Evolutionary conservation across 2,329 filamentous ascomycete genomes (phyloP), one percentile per base, ranked within the genome.

Genomic region (Penicillium vulpinum): DNA sequence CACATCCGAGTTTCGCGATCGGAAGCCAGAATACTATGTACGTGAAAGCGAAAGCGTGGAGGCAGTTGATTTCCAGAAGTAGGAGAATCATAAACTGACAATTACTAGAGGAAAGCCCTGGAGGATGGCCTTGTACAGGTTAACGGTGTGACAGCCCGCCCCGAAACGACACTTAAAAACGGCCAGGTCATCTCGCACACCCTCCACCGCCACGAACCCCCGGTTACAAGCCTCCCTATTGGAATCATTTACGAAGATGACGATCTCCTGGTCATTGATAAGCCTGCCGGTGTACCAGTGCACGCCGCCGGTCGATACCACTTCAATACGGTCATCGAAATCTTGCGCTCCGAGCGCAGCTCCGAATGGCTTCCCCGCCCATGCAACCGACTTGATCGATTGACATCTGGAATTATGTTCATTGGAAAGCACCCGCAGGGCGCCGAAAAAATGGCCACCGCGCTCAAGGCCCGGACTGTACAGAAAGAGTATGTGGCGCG

Each of bases 361-460:
- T 75, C 80, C 52, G 74, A 77, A 13, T 88, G 81, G 73, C 81
- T 86, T 56, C 85, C 86, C 0, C 73, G 86, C 54, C 86, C 94
- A 0, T 97, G 93, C 77, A 96, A 99, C 70, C 83, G 94, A n/a
- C 84, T 99, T 28, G 94, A 99, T 72, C 83, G 94, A 51, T 78
- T 99, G 67, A 99, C 94, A 0, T 96, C 91, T 66, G 94, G 94
- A 47, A 90, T 99, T 71, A 97, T 99, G 93, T 99, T 99, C 74
- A 87, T 99, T 66, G 94, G 89, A 28, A 99, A 99, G 77, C 87
- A 90, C 61, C 82, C 87, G 36, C 85, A 86, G 67, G 90, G 90
- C 0, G 93, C 94, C 0, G 91, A 93, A 62, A 81, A 81, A 31
- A 83, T 99, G 64, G 86, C 88, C 53, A 78, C 82, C 40, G 89